A percentile compares a stretch with the other conserved stretches of the same genome.
phyloP scores from a whole-genome alignment of 2,329 filamentous ascomycete genomes.

The Fusarium nematophilum region DNA sequence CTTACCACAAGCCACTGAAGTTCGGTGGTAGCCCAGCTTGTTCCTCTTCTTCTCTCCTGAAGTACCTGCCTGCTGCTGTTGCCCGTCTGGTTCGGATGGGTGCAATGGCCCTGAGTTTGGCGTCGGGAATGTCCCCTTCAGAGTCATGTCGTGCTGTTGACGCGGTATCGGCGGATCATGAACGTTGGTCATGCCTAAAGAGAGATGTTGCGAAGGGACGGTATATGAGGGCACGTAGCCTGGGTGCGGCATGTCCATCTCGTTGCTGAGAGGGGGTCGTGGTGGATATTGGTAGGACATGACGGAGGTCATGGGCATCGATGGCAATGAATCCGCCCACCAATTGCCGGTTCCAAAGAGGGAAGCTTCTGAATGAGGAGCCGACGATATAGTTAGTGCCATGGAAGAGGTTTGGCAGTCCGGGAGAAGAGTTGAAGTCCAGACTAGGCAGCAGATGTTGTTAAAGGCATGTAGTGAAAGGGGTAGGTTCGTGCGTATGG shows the following conservation, averaged over 20 bases:
- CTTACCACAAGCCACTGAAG: constrained; percentile 95
- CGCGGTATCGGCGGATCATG: constrained; percentile 50
- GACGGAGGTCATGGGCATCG: constrained; percentile 32
- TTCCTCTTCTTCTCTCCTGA: constrained; percentile 75
- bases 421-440: constrained; percentile 1
- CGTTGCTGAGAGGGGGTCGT: constrained; percentile 54
- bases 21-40: constrained; percentile 95
- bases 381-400: constrained; percentile 31
- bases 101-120: constrained; percentile 59
- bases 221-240: constrained; percentile 49
- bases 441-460: constrained; percentile 2
- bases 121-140: constrained; percentile 63
- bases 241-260: constrained; percentile 55
- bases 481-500: constrained; percentile 11
- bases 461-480: neutral
- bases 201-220: constrained; percentile 46
- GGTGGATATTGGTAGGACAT: constrained; percentile 64
- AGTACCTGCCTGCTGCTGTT: constrained; percentile 46
- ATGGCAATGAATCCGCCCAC: constrained; percentile 23
- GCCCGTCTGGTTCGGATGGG: constrained; percentile 48
- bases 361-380: constrained; percentile 21
- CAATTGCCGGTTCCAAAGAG: constrained; percentile 13
- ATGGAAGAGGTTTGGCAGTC: constrained; percentile 26
- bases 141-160: constrained; percentile 50
- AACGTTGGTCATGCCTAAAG: constrained; percentile 48